phyloP scores from a whole-genome alignment of 2,329 filamentous ascomycete genomes.

The Epichloe coenophiala region DNA sequence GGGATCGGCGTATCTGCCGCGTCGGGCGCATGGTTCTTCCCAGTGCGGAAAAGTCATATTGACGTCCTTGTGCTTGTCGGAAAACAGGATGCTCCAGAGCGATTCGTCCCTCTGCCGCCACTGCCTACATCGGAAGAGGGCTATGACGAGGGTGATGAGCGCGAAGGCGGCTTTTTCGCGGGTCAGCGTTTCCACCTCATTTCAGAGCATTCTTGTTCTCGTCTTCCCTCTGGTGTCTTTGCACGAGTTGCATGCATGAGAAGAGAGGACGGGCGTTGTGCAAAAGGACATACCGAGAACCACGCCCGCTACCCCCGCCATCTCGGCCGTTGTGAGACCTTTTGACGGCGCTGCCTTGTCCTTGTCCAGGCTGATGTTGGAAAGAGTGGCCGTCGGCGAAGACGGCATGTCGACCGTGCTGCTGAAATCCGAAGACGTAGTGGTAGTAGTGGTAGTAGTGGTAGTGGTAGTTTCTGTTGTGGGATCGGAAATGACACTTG shows the following conservation, averaged over 20 bases:
- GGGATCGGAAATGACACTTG: not conserved
- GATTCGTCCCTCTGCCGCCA: not conserved
- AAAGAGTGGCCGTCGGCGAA: not conserved
- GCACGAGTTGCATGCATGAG: too few relatives aligned
- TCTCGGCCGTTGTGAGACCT: not conserved
- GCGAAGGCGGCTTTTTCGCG: not conserved
- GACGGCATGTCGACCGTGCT: not conserved
- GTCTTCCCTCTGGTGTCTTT: not conserved
- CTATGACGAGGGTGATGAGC: not conserved
- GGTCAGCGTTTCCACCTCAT: not conserved
- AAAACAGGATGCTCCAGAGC: not conserved
- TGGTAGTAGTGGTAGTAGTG: too few relatives aligned
- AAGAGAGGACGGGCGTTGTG: not conserved
- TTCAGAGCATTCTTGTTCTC: not conserved
- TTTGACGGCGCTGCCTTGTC: not conserved
- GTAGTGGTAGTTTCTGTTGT: not conserved
- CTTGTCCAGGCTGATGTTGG: not conserved
- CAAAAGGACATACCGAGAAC: not conserved
- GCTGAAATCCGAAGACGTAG: too few relatives aligned
- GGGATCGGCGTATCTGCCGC: not conserved
- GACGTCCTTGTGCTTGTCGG: not conserved
- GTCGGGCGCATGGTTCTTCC: not conserved
- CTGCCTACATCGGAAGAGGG: not conserved
- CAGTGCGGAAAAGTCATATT: not conserved
- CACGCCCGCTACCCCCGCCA: not conserved